These are phyloP conservation scores for Geotrichum carabidarum DNA, from an alignment of 1,139 yeast genomes.

Conservation along the genomic window DNA sequence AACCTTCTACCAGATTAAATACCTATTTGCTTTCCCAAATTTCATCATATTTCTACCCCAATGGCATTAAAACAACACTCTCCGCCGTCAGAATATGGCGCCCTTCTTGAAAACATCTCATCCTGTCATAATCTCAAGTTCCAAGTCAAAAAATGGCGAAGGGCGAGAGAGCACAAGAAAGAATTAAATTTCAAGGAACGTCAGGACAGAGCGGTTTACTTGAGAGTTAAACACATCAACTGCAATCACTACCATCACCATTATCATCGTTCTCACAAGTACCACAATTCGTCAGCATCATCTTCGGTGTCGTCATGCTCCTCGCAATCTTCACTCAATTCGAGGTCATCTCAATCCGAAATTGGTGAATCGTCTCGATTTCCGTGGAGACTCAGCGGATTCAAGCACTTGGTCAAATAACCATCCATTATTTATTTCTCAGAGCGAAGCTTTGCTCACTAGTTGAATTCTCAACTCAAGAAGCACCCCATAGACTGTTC, in stretches of 20 bases:
- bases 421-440: no score
- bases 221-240: conserved; percentile 3
- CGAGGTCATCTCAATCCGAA: no score
- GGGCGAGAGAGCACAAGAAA: conserved; percentile 11
- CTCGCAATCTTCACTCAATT: not conserved
- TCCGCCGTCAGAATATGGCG: not conserved
- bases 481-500: not conserved
- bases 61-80: not conserved
- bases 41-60: no score
- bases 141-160: conserved; percentile 17
- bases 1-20: no score
- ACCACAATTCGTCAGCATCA: not conserved
- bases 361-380: no score
- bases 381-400: no score
- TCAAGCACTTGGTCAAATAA: no score
- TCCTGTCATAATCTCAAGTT: conserved; percentile 16
- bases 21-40: no score
- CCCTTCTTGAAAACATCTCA: conserved; percentile 14
- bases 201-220: not conserved
- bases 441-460: no score
- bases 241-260: not conserved
- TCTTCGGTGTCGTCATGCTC: not conserved
- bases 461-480: no score
- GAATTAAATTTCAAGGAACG: conserved; percentile 7
- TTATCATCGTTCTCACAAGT: not conserved